Percentiles rank a stretch among this genome's conserved stretches.
Evolutionary conservation across 345 rosid species (phyloP).

Genomic region (Dipteronia sinensis): DNA sequence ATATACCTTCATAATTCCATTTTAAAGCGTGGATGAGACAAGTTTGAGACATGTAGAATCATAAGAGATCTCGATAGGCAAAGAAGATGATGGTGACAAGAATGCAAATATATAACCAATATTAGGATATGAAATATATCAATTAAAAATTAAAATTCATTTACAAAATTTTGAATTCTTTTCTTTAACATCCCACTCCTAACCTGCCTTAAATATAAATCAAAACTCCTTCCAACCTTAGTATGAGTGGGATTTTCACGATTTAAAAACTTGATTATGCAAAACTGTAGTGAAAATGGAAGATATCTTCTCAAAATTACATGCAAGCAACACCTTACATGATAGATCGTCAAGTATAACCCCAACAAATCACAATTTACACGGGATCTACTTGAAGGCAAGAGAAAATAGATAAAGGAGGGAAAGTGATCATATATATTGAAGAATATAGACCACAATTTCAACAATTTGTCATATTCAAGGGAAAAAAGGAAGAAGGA

Average conservation of each 20-base stretch:
- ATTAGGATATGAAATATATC: not conserved
- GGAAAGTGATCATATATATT: too few species aligned
- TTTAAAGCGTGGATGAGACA: slow-evolving; percentile 49
- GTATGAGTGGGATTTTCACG: not conserved
- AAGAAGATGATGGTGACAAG: not conserved
- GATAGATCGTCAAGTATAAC: not conserved
- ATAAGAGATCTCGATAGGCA: not conserved
- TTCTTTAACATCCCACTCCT: not conserved
- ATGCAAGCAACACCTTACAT: not conserved
- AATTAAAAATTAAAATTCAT: too few species aligned
- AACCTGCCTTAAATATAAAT: not conserved
- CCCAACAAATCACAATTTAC: not conserved
- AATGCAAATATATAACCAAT: too few species aligned
- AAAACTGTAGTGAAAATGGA: not conserved
- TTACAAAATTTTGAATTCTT: too few species aligned
- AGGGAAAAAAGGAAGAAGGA: too few species aligned
- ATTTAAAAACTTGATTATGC: not conserved
- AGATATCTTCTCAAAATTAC: not conserved
- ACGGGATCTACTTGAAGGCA: not conserved
- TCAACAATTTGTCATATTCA: too few species aligned
- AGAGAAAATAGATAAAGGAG: too few species aligned
- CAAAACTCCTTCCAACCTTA: not conserved
- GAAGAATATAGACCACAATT: too few species aligned
- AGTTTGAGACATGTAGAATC: slow-evolving; percentile 49
- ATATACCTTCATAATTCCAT: slow-evolving; percentile 48